Evolutionary conservation across 176 grass and related monocot genomes (phyloP), one percentile per base, ranked within the genome.

Genomic region (Thinopyrum elongatum): DNA sequence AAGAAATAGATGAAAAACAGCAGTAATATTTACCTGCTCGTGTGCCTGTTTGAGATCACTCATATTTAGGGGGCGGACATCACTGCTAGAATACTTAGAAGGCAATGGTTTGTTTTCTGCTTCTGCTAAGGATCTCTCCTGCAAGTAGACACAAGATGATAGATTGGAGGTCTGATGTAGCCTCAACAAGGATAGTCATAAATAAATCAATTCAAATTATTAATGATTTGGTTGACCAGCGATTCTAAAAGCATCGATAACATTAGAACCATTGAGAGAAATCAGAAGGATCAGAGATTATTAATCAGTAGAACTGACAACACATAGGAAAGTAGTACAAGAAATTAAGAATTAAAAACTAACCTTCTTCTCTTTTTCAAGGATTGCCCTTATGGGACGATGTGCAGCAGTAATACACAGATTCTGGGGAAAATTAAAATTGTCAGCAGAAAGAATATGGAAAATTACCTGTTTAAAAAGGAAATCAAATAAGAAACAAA

Each of bases 321-420:
- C n/a, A 67, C n/a, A 63, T 46, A 66, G 1, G 30, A 25, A 64
- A 62, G 55, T 77, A 74, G 25, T 47, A 28, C 23, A 74, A 9
- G 4, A 49, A 42, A 36, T 16, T 15, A 25, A 89, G 27, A 79
- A 84, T 70, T 66, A 13, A 64, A 86, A 84, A 84, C 94, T 89
- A 25, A 94, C 97, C 92, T 94, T 98, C 81, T 92, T 98, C 84
- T 98, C 97, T 51, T 75, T 98, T 86, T 94, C 92, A 64, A 98
- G 82, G 70, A 98, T 92, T 91, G 94, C 97, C 91, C 97, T 98
- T 70, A 98, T 95, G 12, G 96, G 93, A 17, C 85, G 63, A 90
- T 98, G 96, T 79, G 96, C 96, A 42, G 96, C 96, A 85, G 96
- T 90, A 81, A 94, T 85, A 86, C 96, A 98, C 58, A 98, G 75